phyloP scores from a whole-genome alignment of 768 basidiomycete genomes.

The Agrocybe praecox region DNA sequence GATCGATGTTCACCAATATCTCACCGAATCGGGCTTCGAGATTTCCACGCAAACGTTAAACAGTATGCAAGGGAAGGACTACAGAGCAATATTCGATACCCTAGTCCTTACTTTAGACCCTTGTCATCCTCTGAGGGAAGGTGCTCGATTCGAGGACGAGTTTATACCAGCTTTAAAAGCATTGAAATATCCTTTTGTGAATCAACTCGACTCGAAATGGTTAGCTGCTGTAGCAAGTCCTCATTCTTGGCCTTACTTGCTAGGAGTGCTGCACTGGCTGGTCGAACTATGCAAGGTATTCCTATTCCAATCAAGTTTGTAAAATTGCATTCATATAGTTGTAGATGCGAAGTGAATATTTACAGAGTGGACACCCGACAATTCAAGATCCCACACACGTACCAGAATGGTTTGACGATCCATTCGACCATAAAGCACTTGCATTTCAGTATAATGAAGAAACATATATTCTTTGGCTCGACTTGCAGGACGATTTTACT shows the following conservation, averaged over 20 bases:
- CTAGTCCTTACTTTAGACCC: conserved; percentile 76
- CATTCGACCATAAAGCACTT: conserved; percentile 72
- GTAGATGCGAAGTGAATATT: conserved; percentile 46
- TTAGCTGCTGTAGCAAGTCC: conserved; percentile 86
- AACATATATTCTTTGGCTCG: conserved; percentile 70
- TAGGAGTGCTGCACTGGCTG: conserved; percentile 93
- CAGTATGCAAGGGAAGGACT: conserved; percentile 86
- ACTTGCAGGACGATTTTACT: conserved; percentile 65
- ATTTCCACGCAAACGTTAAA: conserved; percentile 68
- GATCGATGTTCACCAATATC: conserved; percentile 74
- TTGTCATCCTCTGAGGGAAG: conserved; percentile 54
- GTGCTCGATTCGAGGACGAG: conserved; percentile 74
- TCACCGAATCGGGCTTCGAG: conserved; percentile 66
- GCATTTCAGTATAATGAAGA: conserved; percentile 75
- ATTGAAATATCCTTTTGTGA: conserved; percentile 79
- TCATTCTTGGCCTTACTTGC: conserved; percentile 88
- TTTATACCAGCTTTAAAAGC: conserved; percentile 75
- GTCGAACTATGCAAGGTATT: conserved; percentile 82
- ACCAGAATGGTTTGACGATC: conserved; percentile 77
- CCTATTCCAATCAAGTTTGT: conserved; percentile 13
- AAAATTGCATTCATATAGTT: conserved; percentile 23
- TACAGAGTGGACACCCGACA: conserved; percentile 67
- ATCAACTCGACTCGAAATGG: conserved; percentile 83
- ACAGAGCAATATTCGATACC: conserved; percentile 81
- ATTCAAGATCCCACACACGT: conserved; percentile 61